Percentiles rank a stretch among this genome's conserved stretches.
These are phyloP conservation scores for Avena sativa DNA, from an alignment of 176 grass and related monocot species.

Conservation along the genomic window DNA sequence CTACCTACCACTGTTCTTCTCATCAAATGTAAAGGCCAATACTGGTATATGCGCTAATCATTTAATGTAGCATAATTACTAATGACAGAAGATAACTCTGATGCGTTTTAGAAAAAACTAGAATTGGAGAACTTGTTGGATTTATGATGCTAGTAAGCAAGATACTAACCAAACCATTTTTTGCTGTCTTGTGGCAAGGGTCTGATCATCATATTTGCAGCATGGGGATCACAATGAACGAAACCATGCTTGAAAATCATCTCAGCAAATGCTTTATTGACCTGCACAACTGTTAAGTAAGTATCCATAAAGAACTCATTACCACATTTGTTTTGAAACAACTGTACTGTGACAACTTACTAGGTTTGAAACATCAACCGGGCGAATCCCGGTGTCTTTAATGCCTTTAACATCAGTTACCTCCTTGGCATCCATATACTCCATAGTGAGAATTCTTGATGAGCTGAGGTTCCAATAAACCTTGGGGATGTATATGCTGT, in stretches of 20 bases:
- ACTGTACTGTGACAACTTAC: conserved; percentile 51
- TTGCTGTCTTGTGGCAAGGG: conserved; percentile 64
- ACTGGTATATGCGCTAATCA: conserved; percentile 1
- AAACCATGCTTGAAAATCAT: conserved; percentile 99
- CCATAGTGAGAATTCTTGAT: conserved; percentile 88
- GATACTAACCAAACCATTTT: conserved; percentile 62
- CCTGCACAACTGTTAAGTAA: conserved; percentile 53
- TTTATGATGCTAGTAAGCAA: conserved; percentile 23
- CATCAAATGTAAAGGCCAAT: conserved; percentile 31
- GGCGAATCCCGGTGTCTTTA: conserved; percentile 65
- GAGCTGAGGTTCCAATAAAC: conserved; percentile 90
- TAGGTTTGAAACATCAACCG: conserved; percentile 89
- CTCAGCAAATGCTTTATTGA: conserved; percentile 86
- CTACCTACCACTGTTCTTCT: conserved; percentile 14
- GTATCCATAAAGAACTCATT: conserved; percentile 14
- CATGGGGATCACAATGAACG: conserved; percentile 97
- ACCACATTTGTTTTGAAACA: background rate
- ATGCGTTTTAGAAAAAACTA: conserved; percentile 20
- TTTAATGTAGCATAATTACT: background rate
- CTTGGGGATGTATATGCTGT: conserved; percentile 84
- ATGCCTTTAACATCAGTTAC: conserved; percentile 91
- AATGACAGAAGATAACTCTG: background rate
- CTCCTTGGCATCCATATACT: conserved; percentile 93
- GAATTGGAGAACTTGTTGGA: background rate
- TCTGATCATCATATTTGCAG: conserved; percentile 98